Conservation (phyloP, 495 filamentous ascomycete genomes). For the Hypoxylon lienhwacheense region DNA sequence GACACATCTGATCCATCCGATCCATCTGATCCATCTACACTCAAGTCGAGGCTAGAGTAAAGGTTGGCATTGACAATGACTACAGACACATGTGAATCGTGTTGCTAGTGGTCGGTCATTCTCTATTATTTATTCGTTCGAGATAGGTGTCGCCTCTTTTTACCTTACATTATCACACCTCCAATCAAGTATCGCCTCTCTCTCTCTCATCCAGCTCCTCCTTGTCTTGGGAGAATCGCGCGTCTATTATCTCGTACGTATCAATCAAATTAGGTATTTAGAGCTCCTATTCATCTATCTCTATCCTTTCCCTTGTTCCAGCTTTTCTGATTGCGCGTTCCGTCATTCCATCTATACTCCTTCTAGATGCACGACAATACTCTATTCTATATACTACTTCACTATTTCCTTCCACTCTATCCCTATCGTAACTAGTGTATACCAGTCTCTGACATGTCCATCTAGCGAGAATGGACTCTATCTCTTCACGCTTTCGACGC, state of each 20-base stretch:
- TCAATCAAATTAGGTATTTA: constrained; percentile 16
- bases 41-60: no score
- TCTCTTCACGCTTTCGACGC: constrained; percentile 36
- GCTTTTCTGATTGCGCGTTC: no score
- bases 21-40: no score
- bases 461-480: constrained; percentile 30
- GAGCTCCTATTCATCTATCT: constrained; percentile 11
- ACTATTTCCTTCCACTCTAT: no score
- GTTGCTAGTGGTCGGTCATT: background rate
- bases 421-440: background rate
- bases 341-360: background rate
- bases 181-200: background rate
- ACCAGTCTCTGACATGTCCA: background rate
- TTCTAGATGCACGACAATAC: no score
- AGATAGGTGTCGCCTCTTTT: no score
- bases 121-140: background rate
- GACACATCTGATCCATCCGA: no score
- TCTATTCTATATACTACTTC: no score
- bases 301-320: constrained; percentile 1
- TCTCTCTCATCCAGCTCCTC: background rate
- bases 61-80: no score
- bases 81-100: background rate
- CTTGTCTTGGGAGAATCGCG: constrained; percentile 6
- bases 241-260: constrained; percentile 16
- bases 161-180: no score